These are phyloP conservation scores for Stephania yunnanensis DNA, from an alignment of 164 flowering plant species.

Conservation along the genomic window DNA sequence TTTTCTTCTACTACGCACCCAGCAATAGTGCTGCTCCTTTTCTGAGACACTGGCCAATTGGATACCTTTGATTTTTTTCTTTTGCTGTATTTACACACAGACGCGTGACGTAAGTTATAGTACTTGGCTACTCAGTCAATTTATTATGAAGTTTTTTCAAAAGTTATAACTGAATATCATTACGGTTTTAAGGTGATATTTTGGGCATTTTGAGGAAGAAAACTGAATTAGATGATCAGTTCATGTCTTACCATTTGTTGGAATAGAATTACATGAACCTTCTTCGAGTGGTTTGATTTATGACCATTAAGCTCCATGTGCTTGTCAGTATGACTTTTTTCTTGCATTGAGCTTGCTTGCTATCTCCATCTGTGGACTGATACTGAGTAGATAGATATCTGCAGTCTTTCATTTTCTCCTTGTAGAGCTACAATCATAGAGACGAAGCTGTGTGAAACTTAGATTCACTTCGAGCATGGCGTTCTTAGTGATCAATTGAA, in stretches of 20 bases:
- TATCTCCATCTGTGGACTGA: neutral
- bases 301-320: neutral
- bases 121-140: neutral
- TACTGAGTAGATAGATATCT: neutral
- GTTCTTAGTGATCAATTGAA: neutral
- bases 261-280: neutral
- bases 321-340: neutral
- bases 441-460: no score
- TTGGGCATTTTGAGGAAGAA: neutral
- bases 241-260: neutral
- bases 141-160: neutral
- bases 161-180: neutral
- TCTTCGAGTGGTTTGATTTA: neutral
- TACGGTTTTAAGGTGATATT: neutral
- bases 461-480: neutral
- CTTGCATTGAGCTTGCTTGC: neutral
- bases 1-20: neutral
- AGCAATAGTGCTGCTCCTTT: neutral
- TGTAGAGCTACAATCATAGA: neutral
- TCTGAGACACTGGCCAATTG: neutral
- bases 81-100: neutral
- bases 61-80: conserved; percentile 1
- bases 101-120: neutral
- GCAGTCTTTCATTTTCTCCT: neutral
- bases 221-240: neutral